Percentiles rank a stretch among this genome's conserved stretches.
Evolutionary conservation across 768 basidiomycete genomes (phyloP).

Genomic region (Austroboletus eburneus): DNA sequence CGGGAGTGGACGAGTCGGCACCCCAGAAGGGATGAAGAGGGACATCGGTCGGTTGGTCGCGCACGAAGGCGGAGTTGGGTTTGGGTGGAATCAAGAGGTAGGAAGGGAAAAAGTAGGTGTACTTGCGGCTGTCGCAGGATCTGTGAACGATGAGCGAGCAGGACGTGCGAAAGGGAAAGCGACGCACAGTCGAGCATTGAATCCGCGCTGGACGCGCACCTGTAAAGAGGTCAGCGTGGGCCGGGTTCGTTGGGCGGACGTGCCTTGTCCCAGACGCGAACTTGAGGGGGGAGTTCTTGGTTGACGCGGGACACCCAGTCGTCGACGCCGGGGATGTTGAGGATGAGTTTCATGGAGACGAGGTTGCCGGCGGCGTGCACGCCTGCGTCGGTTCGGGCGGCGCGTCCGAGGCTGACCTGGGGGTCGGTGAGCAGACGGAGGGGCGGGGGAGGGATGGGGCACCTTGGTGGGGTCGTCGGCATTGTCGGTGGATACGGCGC

Average conservation of each 20-base stretch:
- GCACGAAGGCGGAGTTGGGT: constrained; percentile 61
- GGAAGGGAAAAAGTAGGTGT: constrained; percentile 95
- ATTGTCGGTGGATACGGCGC: constrained; percentile 94
- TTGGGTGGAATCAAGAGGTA: constrained; percentile 91
- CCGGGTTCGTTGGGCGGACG: background rate
- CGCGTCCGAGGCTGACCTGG: constrained; percentile 79
- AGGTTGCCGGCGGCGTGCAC: constrained; percentile 97
- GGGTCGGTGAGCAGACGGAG: background rate
- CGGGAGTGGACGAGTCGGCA: constrained; percentile 36
- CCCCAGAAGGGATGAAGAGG: constrained; percentile 62
- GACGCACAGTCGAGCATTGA: constrained; percentile 69
- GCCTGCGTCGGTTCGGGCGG: constrained; percentile 94
- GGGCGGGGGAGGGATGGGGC: background rate
- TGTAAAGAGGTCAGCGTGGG: constrained; percentile 19
- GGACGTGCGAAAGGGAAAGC: background rate
- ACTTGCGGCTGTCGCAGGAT: constrained; percentile 91
- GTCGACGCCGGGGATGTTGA: constrained; percentile 61
- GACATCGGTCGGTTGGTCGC: constrained; percentile 36
- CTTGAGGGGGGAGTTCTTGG: constrained; percentile 82
- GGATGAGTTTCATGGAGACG: constrained; percentile 88
- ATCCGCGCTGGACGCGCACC: constrained; percentile 74
- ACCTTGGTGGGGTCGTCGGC: constrained; percentile 88
- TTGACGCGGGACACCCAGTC: constrained; percentile 77
- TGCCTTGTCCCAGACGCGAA: constrained; percentile 89
- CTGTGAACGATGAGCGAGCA: constrained; percentile 35